Base-by-base conservation (phyloP, 116 monocot genomes). In the Papilionanthe hybrid region DNA sequence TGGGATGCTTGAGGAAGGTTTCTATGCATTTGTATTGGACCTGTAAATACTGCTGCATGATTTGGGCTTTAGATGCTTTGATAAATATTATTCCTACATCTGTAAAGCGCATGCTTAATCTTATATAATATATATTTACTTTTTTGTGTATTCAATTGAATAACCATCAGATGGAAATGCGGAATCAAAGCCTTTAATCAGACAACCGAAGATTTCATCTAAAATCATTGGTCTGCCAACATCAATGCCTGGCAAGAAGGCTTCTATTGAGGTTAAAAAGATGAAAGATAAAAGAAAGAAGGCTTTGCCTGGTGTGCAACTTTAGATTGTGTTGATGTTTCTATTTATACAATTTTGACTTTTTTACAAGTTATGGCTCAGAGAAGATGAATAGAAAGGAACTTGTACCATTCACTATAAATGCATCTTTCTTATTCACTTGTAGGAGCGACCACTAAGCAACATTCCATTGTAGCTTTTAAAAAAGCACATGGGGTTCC, bases 391-490 rank as follows among this genome's bases (percentile, higher is more conserved):
- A 22, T 60, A 60, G 60, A 22, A 60, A 53, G 53, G 17, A 53
- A 53, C 13, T 53, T 53, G 15, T 53, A 53, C 53, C 53, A 53
- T 15, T 53, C 53, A 53, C 15, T 15, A 18, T 9, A 5, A 69
- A 17, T 69, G 69, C 28, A 69, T 12, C 17, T 66, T 69, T 69
- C 32, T 37, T 69, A 12, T 29, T 22, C 37, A 29, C 27, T 76
- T 84, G 77, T 77, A 89, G 86, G 82, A 77, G 85, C 41, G 42
- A 32, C 69, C 12, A 72, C 50, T 77, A 94, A 83, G 56, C 84
- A 67, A 43, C 85, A 84, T 55, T 79, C 83, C 60, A 79, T 4
- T 80, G 66, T 69, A 77, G 72, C 72, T 42, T 75, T 50, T 10
- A 77, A 75, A 28, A 88, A 81, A 27, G 28, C 58, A 74, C 49